These are phyloP conservation scores for Fusarium sp. DNA, from an alignment of 2,329 filamentous ascomycete genomes.

Conservation along the genomic window DNA sequence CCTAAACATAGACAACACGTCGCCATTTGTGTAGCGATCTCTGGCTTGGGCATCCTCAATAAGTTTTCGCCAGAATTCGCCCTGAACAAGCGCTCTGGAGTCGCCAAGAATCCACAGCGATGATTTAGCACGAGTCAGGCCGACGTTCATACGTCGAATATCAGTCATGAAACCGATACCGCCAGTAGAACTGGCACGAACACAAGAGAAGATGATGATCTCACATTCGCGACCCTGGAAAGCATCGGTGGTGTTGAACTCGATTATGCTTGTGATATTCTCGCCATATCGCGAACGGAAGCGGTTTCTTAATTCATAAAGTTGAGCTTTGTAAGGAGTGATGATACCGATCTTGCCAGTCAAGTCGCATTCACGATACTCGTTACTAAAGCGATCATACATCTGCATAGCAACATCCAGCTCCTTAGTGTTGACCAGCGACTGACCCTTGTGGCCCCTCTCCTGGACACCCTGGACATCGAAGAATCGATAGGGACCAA, in stretches of 20 bases:
- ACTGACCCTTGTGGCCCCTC: constrained; percentile 84
- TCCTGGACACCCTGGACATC: constrained; percentile 91
- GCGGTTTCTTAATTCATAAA: constrained; percentile 79
- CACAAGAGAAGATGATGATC: constrained; percentile 98
- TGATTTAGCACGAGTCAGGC: constrained; percentile 94
- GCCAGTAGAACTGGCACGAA: constrained; percentile 89
- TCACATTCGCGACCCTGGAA: constrained; percentile 98
- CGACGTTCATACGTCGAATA: constrained; percentile 99
- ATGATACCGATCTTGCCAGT: constrained; percentile 93
- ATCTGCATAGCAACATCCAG: constrained; percentile 86
- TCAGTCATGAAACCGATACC: constrained; percentile 99
- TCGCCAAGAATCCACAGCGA: constrained; percentile 97
- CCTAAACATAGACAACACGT: constrained; percentile 62
- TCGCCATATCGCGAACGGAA: constrained; percentile 81
- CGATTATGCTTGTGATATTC: constrained; percentile 79
- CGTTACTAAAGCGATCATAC: constrained; percentile 80
- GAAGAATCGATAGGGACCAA: constrained; percentile 96
- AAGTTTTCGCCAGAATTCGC: constrained; percentile 89
- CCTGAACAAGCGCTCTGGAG: constrained; percentile 84
- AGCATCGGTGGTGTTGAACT: constrained; percentile 99
- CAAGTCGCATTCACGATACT: constrained; percentile 76
- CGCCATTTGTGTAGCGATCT: constrained; percentile 78
- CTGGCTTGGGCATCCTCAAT: constrained; percentile 83
- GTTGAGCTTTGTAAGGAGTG: constrained; percentile 95
- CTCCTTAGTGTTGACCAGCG: constrained; percentile 88